Base-by-base conservation (phyloP, 2,329 filamentous ascomycete species). In the Aureobasidium sp. region DNA sequence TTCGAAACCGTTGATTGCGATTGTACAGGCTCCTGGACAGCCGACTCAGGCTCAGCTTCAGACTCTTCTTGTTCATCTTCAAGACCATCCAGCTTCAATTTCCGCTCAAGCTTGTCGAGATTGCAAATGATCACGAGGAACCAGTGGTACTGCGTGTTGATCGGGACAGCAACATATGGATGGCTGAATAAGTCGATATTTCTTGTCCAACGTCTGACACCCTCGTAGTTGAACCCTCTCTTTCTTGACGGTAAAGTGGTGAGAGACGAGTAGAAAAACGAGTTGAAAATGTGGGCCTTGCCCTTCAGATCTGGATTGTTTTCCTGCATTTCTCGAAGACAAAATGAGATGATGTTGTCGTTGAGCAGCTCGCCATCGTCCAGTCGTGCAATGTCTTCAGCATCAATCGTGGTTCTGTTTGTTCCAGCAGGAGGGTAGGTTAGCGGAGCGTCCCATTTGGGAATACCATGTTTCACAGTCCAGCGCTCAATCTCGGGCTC, bases 41-140 rank as follows among this genome's bases (percentile, higher is more conserved):
- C 17, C 20, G 17, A 17, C 15, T 34, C n/a, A 13, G 29, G 24
- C 24, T 27, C 44, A 6, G 15, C 15, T 29, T 48, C 56, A 8
- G 26, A 17, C 20, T 55, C 24, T 32, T 52, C 46, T 44, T 63
- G 13, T 12, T 59, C 53, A 6, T 59, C 44, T 8, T 34, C 61
- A 8, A 59, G 43, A 5, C 41, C 43, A 4, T 47, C 43, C 29
- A 47, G 15, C 3, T 46, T 34, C 27, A 59, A n/a, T 20, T 59
- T 59, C 13, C 55, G n/a, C 20, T 48, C 53, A 41, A 63, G 41
- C 32, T 71, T 86, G 3, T 85, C 83, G 2, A 93, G 82, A 69
- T 99, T 96, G 81, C 91, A 96, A 59, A 99, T 93, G 62, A 99
- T 93, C 15, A 91, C 92, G 66, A 97, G 79, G 74, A 94, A 97